phyloP scores from a whole-genome alignment of 164 flowering plant species.

The Piper betle region DNA sequence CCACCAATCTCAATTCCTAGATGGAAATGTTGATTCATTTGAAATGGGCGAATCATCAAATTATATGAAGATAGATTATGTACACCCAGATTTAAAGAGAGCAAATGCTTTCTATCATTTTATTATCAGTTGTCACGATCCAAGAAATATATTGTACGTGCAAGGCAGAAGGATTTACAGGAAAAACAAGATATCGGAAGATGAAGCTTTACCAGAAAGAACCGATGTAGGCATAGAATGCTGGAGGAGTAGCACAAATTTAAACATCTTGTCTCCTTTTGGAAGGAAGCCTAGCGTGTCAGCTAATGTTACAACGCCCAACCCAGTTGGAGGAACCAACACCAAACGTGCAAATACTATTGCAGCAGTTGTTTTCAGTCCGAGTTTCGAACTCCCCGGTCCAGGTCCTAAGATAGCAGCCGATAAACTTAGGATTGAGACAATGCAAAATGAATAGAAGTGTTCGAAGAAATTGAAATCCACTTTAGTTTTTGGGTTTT shows the following conservation, averaged over 20 bases:
- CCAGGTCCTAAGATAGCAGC: constrained; percentile 30
- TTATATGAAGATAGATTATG: no score
- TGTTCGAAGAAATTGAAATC: no score
- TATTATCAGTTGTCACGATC: no score
- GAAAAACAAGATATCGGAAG: no score
- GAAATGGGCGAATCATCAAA: no score
- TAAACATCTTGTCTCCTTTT: constrained; percentile 81
- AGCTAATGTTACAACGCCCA: constrained; percentile 78
- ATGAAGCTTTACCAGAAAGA: constrained; percentile 49
- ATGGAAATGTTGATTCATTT: no score
- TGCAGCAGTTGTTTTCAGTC: constrained; percentile 70
- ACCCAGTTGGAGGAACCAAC: constrained; percentile 86
- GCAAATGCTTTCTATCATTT: no score
- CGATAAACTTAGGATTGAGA: not conserved
- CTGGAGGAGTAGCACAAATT: constrained; percentile 84
- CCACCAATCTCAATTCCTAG: no score
- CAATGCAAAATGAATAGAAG: not conserved
- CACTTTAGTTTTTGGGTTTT: no score
- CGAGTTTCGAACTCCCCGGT: constrained; percentile 93
- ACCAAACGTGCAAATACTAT: constrained; percentile 66
- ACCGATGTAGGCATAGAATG: constrained; percentile 98
- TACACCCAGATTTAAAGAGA: no score
- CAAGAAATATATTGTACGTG: no score
- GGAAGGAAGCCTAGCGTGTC: constrained; percentile 92
- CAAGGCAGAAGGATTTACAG: no score